A percentile compares a stretch with the other conserved stretches of the same genome.
These are phyloP conservation scores for Chrysosphaeria jannelii DNA, from an alignment of 2,329 filamentous ascomycete genomes.

Conservation along the genomic window DNA sequence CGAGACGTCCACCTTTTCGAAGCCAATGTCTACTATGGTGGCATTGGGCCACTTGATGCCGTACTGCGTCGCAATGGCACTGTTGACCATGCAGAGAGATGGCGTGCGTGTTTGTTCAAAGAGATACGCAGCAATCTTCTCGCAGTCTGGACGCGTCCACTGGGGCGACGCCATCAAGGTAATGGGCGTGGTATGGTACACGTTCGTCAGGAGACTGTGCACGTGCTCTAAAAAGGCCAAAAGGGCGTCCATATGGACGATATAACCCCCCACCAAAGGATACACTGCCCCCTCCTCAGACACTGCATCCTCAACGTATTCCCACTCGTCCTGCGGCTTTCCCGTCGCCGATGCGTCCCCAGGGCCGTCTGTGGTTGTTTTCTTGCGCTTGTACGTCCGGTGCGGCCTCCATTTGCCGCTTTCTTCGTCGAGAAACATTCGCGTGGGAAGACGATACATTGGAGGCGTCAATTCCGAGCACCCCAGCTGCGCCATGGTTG, in stretches of 20 bases:
- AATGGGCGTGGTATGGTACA: conserved; percentile 88
- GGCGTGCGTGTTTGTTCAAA: conserved; percentile 95
- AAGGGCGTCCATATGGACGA: conserved; percentile 77
- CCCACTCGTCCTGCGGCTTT: conserved; percentile 25
- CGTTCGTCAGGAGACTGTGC: conserved; percentile 63
- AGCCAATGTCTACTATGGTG: conserved; percentile 74
- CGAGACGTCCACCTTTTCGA: conserved; percentile 74
- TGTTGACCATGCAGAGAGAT: conserved; percentile 69
- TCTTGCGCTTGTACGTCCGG: conserved; percentile 38
- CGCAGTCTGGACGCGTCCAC: conserved; percentile 70
- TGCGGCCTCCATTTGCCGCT: conserved; percentile 50
- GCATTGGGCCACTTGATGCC: conserved; percentile 46
- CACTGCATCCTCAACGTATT: conserved; percentile 70
- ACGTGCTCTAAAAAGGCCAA: conserved; percentile 81
- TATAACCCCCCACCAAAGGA: conserved; percentile 49
- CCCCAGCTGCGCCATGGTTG: conserved; percentile 71
- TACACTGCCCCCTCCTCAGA: conserved; percentile 74
- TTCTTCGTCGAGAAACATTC: conserved; percentile 75
- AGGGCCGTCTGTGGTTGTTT: conserved; percentile 6
- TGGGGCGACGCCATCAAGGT: conserved; percentile 68
- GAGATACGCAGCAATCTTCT: conserved; percentile 71
- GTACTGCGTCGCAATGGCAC: conserved; percentile 64
- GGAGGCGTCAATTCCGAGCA: conserved; percentile 77
- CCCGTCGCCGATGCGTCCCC: conserved; percentile 13
- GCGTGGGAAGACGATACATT: conserved; percentile 58